Conservation (phyloP, 169 alveolate genomes). For the Babesia bigemina region DNA sequence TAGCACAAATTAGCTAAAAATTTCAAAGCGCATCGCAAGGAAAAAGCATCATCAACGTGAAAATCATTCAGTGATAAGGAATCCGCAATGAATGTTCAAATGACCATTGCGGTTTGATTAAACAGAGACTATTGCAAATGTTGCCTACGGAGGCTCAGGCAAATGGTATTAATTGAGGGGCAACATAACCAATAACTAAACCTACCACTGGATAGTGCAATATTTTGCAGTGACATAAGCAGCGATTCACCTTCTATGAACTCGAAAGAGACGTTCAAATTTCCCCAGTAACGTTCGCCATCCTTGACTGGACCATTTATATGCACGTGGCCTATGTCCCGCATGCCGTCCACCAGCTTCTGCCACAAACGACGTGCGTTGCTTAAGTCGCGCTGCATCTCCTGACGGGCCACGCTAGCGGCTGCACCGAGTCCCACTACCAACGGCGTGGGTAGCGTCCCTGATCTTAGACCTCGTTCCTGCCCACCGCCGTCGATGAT, state of each 20-base stretch:
- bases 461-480: conserved; percentile 97
- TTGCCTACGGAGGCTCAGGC: no score
- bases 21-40: no score
- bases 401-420: conserved; percentile 87
- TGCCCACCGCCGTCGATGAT: conserved; percentile 98
- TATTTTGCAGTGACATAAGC: conserved; percentile 83
- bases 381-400: conserved; percentile 90
- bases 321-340: conserved; percentile 79
- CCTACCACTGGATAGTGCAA: conserved; percentile 89
- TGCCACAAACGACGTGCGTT: conserved; percentile 86
- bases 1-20: not conserved
- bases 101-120: no score
- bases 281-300: conserved; percentile 85
- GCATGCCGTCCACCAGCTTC: conserved; percentile 75
- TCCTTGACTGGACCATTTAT: conserved; percentile 84
- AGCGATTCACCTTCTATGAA: conserved; percentile 93
- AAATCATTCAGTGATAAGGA: no score
- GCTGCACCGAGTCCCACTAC: conserved; percentile 98
- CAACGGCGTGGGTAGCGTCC: conserved; percentile 90
- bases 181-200: conserved; percentile 44
- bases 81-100: not conserved
- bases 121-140: no score
- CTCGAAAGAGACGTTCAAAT: conserved; percentile 93
- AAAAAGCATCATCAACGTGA: no score
- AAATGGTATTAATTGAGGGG: no score